Percentiles rank a stretch among this genome's conserved stretches.
Evolutionary conservation across 169 alveolate species (phyloP).

Genomic region (Theileria luwenshuni): DNA sequence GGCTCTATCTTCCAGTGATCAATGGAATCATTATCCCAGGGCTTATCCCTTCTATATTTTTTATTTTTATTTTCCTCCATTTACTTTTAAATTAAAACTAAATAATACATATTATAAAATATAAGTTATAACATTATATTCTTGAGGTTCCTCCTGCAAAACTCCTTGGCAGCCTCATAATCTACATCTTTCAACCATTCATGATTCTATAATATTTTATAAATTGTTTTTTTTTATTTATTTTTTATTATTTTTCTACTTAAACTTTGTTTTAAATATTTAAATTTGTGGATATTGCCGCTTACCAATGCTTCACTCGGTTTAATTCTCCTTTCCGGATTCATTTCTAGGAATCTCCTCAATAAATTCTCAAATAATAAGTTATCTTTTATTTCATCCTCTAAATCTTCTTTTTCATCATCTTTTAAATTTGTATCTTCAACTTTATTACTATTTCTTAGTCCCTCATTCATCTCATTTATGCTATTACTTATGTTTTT

Average conservation of each 20-base stretch:
- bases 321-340: constrained; percentile 26
- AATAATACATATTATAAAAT: background rate
- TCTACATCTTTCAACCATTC: constrained; percentile 11
- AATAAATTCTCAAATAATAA: constrained; percentile 31
- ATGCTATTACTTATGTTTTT: no score
- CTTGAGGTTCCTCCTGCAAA: background rate
- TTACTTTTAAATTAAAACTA: background rate
- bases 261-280: background rate
- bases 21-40: constrained; percentile 98
- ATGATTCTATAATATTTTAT: constrained; percentile 16
- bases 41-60: constrained; percentile 95
- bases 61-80: constrained; percentile 68
- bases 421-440: background rate
- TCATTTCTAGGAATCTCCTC: constrained; percentile 25
- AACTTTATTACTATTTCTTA: no score
- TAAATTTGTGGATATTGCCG: background rate
- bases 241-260: background rate
- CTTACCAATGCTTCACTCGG: constrained; percentile 45
- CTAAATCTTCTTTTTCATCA: background rate
- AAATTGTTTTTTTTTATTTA: no score
- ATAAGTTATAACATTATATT: background rate
- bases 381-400: background rate
- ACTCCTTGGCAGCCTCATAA: constrained; percentile 18
- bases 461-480: no score
- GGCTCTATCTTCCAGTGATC: constrained; percentile 98